phyloP scores from a whole-genome alignment of 2,329 filamentous ascomycete genomes.

The Botrytis deweyae region DNA sequence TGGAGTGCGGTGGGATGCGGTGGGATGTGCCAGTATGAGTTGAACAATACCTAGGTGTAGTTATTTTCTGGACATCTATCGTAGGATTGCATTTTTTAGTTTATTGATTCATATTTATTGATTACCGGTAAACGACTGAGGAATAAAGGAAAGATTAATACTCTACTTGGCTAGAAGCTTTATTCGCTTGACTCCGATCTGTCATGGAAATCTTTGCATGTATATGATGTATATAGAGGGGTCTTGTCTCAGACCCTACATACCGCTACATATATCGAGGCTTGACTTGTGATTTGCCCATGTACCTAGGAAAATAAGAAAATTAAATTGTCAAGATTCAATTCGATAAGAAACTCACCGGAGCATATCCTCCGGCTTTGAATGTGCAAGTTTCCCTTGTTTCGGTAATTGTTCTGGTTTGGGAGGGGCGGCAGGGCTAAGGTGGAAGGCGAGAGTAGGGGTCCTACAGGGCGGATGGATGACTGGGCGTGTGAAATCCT shows the following conservation, averaged over 20 bases:
- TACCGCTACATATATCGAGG: neutral
- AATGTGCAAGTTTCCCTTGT: neutral
- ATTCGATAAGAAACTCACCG: neutral
- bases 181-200: no score
- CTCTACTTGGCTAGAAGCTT: no score
- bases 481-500: neutral
- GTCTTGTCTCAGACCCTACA: neutral
- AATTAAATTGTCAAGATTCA: neutral
- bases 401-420: neutral
- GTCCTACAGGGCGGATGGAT: neutral
- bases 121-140: no score
- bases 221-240: no score
- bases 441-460: neutral
- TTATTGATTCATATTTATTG: no score
- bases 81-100: no score
- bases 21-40: no score
- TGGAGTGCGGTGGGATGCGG: no score
- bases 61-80: no score
- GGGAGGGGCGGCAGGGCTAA: neutral
- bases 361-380: constrained; percentile 12
- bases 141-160: no score
- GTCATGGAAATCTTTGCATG: no score
- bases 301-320: neutral
- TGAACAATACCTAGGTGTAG: no score
- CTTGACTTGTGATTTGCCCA: neutral